Evolutionary conservation across 2,329 filamentous ascomycete species (phyloP).

Genomic region (Trichothecium roseum): DNA sequence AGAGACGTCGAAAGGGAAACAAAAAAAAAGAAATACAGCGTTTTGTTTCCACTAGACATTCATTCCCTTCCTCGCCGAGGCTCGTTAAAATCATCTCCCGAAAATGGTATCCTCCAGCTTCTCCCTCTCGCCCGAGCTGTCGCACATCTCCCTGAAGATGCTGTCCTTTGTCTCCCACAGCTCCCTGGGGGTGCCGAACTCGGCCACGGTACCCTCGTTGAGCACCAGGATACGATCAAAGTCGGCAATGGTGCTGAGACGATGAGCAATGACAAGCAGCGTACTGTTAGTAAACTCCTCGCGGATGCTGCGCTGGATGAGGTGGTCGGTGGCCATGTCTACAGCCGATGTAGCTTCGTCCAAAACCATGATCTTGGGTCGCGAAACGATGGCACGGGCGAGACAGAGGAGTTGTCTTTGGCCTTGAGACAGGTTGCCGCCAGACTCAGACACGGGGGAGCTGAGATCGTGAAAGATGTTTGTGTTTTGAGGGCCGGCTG

Average conservation of each 20-base stretch:
- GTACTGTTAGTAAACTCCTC: constrained; percentile 62
- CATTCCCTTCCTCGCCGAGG: no score
- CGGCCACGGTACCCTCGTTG: constrained; percentile 54
- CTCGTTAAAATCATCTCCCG: constrained; percentile 9
- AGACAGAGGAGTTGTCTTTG: constrained; percentile 69
- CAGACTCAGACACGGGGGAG: constrained; percentile 59
- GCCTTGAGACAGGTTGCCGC: constrained; percentile 65
- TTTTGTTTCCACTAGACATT: no score
- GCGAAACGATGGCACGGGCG: constrained; percentile 59
- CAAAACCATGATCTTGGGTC: constrained; percentile 68
- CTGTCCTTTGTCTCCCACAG: constrained; percentile 44
- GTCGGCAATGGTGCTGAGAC: constrained; percentile 66
- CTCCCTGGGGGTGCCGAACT: constrained; percentile 55
- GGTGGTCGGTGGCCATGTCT: constrained; percentile 64
- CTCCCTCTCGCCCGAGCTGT: constrained; percentile 49
- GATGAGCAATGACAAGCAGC: constrained; percentile 64
- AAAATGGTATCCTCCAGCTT: constrained; percentile 37
- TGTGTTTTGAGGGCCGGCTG: constrained; percentile 34
- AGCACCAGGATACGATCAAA: constrained; percentile 67
- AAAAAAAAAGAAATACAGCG: no score
- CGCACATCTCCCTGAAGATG: constrained; percentile 53
- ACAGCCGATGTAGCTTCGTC: constrained; percentile 74
- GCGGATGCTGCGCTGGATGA: constrained; percentile 64
- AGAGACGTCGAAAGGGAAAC: no score
- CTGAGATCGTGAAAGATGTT: constrained; percentile 57